A percentile compares a stretch with the other conserved stretches of the same genome.
Conservation (phyloP, 768 basidiomycete species). For the Termitomyces sp. region DNA sequence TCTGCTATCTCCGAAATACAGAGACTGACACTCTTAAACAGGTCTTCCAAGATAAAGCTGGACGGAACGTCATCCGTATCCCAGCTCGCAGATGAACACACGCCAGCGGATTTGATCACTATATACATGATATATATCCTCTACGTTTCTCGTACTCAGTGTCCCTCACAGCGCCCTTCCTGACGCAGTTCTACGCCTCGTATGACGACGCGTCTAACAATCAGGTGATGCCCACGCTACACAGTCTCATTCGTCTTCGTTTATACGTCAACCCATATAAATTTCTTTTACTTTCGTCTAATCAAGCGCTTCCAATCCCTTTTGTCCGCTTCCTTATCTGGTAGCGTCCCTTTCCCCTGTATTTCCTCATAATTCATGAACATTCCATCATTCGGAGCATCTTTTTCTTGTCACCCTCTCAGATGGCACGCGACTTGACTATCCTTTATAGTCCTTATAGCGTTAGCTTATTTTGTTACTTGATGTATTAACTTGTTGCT, state of each 20-base stretch:
- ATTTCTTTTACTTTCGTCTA: constrained; percentile 9
- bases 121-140: neutral
- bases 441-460: neutral
- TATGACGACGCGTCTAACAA: neutral
- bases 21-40: neutral
- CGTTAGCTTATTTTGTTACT: constrained; percentile 1
- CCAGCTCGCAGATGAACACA: constrained; percentile 8
- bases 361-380: neutral
- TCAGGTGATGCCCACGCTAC: constrained; percentile 1
- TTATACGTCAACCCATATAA: neutral
- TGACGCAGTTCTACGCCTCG: neutral
- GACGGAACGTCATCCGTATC: constrained; percentile 12
- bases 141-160: neutral
- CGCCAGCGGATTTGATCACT: constrained; percentile 1
- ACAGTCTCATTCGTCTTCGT: constrained; percentile 7
- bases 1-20: neutral
- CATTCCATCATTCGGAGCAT: neutral
- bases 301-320: neutral
- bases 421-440: neutral
- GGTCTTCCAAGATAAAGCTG: constrained; percentile 14
- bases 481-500: constrained; percentile 7
- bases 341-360: neutral
- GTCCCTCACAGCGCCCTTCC: neutral
- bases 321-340: neutral
- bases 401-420: neutral